Conservation (phyloP, 768 basidiomycete species). For the Trametes cingulata region DNA sequence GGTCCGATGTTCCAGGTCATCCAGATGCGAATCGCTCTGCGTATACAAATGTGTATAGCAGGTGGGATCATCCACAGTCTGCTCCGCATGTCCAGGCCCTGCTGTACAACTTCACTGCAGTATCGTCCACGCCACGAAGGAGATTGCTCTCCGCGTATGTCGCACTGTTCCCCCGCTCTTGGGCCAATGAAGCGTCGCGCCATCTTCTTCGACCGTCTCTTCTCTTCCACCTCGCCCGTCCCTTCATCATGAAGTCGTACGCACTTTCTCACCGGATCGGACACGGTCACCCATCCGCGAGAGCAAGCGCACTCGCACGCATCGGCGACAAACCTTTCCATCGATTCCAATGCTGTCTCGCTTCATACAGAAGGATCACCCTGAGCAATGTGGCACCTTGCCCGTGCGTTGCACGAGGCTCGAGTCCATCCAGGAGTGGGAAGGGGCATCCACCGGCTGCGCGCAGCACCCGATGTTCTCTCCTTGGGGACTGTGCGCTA, state of each 20-base stretch:
- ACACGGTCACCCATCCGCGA: not conserved
- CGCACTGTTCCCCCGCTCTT: constrained; percentile 6
- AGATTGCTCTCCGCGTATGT: constrained; percentile 14
- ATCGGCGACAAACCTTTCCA: not conserved
- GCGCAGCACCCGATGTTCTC: not conserved
- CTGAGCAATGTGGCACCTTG: not conserved
- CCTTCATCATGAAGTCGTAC: constrained; percentile 7
- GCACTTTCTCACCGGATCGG: constrained; percentile 8
- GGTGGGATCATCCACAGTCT: constrained; percentile 11
- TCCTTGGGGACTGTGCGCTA: no score
- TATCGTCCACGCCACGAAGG: not conserved
- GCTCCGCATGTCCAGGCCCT: constrained; percentile 9
- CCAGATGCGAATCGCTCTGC: not conserved
- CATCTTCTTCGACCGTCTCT: constrained; percentile 3
- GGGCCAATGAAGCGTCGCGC: not conserved
- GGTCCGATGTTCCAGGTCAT: constrained; percentile 10
- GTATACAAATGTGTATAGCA: not conserved
- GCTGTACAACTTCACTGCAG: not conserved
- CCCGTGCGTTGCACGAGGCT: not conserved
- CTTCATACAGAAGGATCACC: not conserved
- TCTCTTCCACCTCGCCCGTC: constrained; percentile 7
- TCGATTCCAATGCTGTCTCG: constrained; percentile 8
- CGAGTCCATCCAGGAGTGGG: not conserved
- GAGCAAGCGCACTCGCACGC: not conserved
- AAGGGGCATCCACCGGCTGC: not conserved